These are phyloP conservation scores for Verbascum thapsus DNA, from an alignment of 257 asterid species.

Conservation along the genomic window DNA sequence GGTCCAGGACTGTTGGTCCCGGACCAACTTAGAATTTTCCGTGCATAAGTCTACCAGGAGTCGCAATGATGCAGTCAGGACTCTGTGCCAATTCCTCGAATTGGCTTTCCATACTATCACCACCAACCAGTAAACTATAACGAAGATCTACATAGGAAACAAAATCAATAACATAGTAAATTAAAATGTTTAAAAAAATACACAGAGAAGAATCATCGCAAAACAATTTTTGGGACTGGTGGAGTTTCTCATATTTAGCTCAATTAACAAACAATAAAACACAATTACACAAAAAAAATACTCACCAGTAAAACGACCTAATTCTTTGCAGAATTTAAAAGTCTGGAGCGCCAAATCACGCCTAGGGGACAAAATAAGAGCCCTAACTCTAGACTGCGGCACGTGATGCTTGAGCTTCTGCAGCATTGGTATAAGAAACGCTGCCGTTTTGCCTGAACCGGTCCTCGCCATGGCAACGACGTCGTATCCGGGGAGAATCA, in stretches of 20 bases:
- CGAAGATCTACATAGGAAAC: conserved; percentile 73
- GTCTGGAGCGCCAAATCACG: conserved; percentile 97
- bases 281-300: background rate
- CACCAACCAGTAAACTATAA: conserved; percentile 87
- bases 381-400: conserved; percentile 91
- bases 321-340: conserved; percentile 69
- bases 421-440: conserved; percentile 89
- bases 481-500: conserved; percentile 69
- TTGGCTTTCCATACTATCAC: conserved; percentile 97
- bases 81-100: conserved; percentile 92
- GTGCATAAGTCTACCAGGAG: conserved; percentile 97
- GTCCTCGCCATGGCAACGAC: conserved; percentile 99
- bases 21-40: too few species aligned
- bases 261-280: too few species aligned
- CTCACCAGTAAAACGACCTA: conserved; percentile 82
- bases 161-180: background rate
- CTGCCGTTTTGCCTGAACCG: conserved; percentile 95
- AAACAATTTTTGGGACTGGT: too few species aligned
- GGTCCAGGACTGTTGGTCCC: too few species aligned
- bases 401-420: conserved; percentile 86
- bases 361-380: conserved; percentile 84
- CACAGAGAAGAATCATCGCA: conserved; percentile 2
- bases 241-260: too few species aligned
- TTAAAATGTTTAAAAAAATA: background rate
- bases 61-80: conserved; percentile 89